A percentile compares a stretch with the other conserved stretches of the same genome.
Evolutionary conservation across 148 eudicot species (phyloP).

Genomic region (Chenopodium formosanum): DNA sequence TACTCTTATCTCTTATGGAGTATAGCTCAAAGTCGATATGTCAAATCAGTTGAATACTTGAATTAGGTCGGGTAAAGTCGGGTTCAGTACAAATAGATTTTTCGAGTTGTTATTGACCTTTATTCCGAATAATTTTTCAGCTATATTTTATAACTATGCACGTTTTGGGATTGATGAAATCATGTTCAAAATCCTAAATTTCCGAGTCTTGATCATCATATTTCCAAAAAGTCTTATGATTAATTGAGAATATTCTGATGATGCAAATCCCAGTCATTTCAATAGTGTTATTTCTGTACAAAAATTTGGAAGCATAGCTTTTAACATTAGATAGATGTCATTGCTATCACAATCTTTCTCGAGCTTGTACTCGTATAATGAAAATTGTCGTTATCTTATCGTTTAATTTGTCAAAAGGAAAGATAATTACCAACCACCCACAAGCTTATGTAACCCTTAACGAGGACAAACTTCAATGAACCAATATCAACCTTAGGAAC

Average conservation of each 20-base stretch:
- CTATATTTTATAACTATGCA: too few relatives aligned
- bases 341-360: slow-evolving; percentile 15
- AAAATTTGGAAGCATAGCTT: not conserved
- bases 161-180: not conserved
- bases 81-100: not conserved
- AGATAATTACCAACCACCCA: slow-evolving; percentile 14
- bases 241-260: not conserved
- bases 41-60: not conserved
- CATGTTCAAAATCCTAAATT: not conserved
- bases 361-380: not conserved
- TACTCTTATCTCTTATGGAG: slow-evolving; percentile 10
- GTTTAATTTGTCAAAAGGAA: not conserved
- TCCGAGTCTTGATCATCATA: not conserved
- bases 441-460: slow-evolving; percentile 8
- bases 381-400: not conserved
- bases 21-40: too few relatives aligned
- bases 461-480: slow-evolving; percentile 12
- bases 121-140: not conserved
- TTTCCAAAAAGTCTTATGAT: not conserved
- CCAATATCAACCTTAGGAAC: slow-evolving; percentile 18
- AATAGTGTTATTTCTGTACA: slow-evolving; percentile 1
- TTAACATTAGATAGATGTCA: not conserved
- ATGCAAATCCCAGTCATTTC: slow-evolving; percentile 6
- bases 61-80: not conserved
- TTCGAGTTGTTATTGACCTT: not conserved